phyloP scores from a whole-genome alignment of 179 eudicot species.

The Spinacia oleracea region DNA sequence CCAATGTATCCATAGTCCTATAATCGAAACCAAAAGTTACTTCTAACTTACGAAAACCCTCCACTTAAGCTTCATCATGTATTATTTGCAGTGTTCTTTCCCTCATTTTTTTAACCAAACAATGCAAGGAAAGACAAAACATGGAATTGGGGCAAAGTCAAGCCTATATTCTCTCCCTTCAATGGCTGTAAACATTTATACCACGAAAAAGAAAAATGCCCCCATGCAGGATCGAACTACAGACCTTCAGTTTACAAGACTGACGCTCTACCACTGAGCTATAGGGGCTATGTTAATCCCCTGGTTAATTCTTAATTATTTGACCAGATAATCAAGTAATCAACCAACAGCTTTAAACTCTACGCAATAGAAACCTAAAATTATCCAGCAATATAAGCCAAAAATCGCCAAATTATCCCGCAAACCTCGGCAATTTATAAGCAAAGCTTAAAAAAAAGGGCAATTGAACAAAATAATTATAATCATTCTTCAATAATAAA shows the following conservation, averaged over 20 bases:
- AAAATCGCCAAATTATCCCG: background rate
- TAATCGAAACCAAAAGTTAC: background rate
- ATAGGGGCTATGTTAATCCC: slow-evolving; percentile 51
- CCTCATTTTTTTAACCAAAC: too few species aligned
- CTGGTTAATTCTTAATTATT: background rate
- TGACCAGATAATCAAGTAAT: background rate
- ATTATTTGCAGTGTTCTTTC: too few species aligned
- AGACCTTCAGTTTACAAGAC: slow-evolving; percentile 99
- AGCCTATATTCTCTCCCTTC: too few species aligned
- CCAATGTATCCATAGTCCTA: background rate
- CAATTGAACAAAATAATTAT: background rate
- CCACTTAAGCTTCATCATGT: background rate
- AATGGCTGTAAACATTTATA: too few species aligned
- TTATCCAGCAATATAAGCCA: background rate
- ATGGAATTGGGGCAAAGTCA: background rate
- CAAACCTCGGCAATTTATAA: background rate
- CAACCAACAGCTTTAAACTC: background rate
- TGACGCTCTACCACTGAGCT: slow-evolving; percentile 99
- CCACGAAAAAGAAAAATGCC: slow-evolving; percentile 44
- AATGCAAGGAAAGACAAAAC: background rate
- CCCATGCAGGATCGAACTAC: slow-evolving; percentile 99
- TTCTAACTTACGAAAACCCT: background rate
- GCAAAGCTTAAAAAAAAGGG: too few species aligned
- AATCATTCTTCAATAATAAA: background rate
- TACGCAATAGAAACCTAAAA: background rate